Evolutionary conservation across 2,329 filamentous ascomycete species (phyloP), one percentile per base, ranked within the genome.

Genomic region (Fusarium sp.): DNA sequence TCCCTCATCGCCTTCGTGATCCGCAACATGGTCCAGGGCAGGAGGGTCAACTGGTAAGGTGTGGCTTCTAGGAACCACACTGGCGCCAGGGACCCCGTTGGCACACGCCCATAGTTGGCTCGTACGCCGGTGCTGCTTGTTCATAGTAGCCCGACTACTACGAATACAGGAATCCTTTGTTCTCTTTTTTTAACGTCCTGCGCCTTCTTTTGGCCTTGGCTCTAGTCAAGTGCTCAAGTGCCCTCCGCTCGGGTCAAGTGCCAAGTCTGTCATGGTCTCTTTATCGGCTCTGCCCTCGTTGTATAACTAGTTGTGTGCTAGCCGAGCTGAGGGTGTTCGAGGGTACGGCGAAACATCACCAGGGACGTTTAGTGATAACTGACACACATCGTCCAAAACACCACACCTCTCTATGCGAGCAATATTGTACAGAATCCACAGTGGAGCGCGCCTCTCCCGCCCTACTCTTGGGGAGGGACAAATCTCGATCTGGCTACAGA

Each of bases 371-470:
- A 36, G 56, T 64, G 58, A 68, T 58, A 74, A 63, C 62, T 61
- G 64, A 68, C 65, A 73, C 67, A 67, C 64, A 53, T 58, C 66
- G 49, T 67, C 59, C 65, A 58, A 73, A 67, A 70, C 63, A 71
- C 58, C 58, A 42, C 58, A 44, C 42, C 36, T 40, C 36, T 69
- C 56, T 71, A 75, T 75, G 73, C 68, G 69, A 74, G 72, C 60
- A 72, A 75, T 71, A 69, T 71, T 27, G 64, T 65, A 71, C 61
- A 54, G 64, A 64, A 53, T 42, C 62, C 68, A 67, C 70, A 63
- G 64, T 75, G 71, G 73, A 70, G 69, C 59, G 46, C 69, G 70
- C 72, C 73, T 74, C 71, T 74, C 73, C 69, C 73, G 72, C 71
- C 73, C 73, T 73, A 61, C 71, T 73, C 53, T 67, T 66, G 58